Base-by-base conservation (phyloP, 148 eudicot genomes). In the Fagopyrum homotropicum region DNA sequence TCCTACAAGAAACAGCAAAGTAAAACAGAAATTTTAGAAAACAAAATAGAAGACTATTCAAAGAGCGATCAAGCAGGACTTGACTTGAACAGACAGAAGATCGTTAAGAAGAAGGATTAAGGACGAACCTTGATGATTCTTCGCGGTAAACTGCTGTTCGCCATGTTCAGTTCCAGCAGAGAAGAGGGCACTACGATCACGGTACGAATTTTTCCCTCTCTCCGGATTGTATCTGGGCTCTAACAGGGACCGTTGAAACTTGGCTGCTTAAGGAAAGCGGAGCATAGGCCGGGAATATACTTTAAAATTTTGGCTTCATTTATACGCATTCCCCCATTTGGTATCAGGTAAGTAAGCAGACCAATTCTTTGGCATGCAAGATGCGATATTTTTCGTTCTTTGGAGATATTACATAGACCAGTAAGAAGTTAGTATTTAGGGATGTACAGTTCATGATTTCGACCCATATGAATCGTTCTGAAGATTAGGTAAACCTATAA, bases 111-210 rank as follows among this genome's bases (percentile, higher is more conserved):
- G 19, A 56, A 55, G 61, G 46, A 45, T n/a, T 49, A 81, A 73
- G 75, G 49, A 11, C 66, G 10, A 69, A 87, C 92, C 87, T 89
- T 89, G 85, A 89, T 89, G 57, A 89, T 89, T 61, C 92, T 80
- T 54, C 92, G 87, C 51, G 92, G 92, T 29, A 89, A 63, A 81
- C 85, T 89, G 80, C 82, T 79, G 82, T 85, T 83, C 11, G 92
- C 92, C 90, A 89, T 89, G 70, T 74, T 5, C 43, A 26, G 30
- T 29, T 29, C 43, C 68, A 61, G 43, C 68, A 61, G 43, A 61
- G 68, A 26, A 29, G 43, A 61, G 68, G 5, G 43, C 35, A 59
- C 64, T 6, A 17, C 19, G 26, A 17, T 35, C 22, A n/a, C 22
- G n/a, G 26, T 6, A 17, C 22, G 26, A 7, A 57, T 57, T 63